Evolutionary conservation across 805 yeast genomes (phyloP).

Genomic region (Cyberlindnera veronae): DNA sequence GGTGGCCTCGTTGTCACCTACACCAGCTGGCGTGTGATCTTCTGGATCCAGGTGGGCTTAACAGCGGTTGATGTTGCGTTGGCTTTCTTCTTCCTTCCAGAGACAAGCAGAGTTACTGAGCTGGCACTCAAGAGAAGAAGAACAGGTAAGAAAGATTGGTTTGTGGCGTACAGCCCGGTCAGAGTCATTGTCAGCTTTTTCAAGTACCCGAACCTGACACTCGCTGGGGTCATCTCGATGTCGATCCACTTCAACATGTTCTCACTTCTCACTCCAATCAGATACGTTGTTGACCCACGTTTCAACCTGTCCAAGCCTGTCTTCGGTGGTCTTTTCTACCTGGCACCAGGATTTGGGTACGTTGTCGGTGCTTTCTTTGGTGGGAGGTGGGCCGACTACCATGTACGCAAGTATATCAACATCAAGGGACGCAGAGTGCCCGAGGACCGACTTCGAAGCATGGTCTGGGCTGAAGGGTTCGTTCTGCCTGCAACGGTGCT

Average conservation of each 20-base stretch:
- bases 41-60: conserved; percentile 45
- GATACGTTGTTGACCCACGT: conserved; percentile 54
- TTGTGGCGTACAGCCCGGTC: conserved; percentile 44
- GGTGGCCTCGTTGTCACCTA: conserved; percentile 53
- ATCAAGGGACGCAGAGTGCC: conserved; percentile 41
- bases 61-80: conserved; percentile 35
- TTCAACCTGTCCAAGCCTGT: conserved; percentile 46
- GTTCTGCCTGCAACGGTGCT: conserved; percentile 43
- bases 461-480: conserved; percentile 34
- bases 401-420: conserved; percentile 41
- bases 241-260: conserved; percentile 49
- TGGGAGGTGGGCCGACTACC: conserved; percentile 49
- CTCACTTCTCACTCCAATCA: conserved; percentile 49
- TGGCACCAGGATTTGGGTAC: conserved; percentile 58
- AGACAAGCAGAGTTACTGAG: conserved; percentile 32
- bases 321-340: conserved; percentile 48
- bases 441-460: conserved; percentile 48
- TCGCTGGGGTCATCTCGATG: conserved; percentile 41
- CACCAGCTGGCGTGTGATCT: conserved; percentile 51
- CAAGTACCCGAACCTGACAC: conserved; percentile 39
- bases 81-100: conserved; percentile 41
- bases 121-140: conserved; percentile 18
- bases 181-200: conserved; percentile 39
- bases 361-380: conserved; percentile 48
- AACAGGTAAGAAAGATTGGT: conserved; percentile 36